Percentiles rank a stretch among this genome's conserved stretches.
Evolutionary conservation across 208 protist species (phyloP).

Genomic region (Leishmania arabica): DNA sequence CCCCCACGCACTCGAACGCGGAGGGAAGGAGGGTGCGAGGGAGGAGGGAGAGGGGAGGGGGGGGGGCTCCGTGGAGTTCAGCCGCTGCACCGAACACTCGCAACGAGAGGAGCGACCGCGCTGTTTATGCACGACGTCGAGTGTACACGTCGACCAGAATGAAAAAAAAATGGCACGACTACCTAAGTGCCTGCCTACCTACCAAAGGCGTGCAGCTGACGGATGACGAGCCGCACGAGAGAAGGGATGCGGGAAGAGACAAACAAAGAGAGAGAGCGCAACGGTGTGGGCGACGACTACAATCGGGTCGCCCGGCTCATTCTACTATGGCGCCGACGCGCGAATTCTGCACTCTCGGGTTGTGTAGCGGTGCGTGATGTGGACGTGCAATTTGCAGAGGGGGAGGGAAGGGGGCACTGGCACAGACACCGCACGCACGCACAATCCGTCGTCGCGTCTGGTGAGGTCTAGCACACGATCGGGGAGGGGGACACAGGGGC

Average conservation of each 20-base stretch:
- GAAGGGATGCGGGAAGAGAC: not conserved
- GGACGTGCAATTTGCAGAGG: not conserved
- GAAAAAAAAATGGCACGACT: not conserved
- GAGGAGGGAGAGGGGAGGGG: not conserved
- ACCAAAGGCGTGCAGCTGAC: not conserved
- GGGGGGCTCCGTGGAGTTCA: not conserved
- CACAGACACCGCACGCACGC: not conserved
- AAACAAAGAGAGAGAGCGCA: too few relatives aligned
- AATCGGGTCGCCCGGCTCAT: not conserved
- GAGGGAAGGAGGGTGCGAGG: too few relatives aligned
- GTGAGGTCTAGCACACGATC: not conserved
- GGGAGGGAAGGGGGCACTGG: not conserved
- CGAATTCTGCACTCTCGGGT: not conserved
- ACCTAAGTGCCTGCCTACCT: not conserved
- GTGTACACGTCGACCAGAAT: not conserved
- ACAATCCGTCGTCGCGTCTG: not conserved
- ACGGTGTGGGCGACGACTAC: not conserved
- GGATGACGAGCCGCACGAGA: not conserved
- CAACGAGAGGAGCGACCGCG: not conserved
- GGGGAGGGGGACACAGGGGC: not conserved
- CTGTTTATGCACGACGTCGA: not conserved
- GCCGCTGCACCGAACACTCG: not conserved
- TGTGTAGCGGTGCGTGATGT: not conserved
- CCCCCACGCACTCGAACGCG: not conserved
- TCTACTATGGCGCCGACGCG: not conserved